These are phyloP conservation scores for Saccharum spontaneum DNA, from an alignment of 176 grass and related monocot species.

Conservation along the genomic window DNA sequence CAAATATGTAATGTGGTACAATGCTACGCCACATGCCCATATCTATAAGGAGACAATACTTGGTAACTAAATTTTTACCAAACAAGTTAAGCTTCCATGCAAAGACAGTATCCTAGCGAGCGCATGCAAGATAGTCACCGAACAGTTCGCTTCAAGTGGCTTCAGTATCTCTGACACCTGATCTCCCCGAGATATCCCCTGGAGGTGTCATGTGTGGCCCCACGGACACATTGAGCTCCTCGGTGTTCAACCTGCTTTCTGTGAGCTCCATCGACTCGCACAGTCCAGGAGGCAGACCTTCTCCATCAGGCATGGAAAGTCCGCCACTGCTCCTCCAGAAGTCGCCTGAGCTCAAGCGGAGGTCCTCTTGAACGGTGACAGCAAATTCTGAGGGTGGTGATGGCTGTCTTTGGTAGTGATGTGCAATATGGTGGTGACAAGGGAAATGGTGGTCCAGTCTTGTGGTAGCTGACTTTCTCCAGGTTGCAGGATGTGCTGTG, in stretches of 20 bases:
- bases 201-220: slow-evolving; percentile 46
- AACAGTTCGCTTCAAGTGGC: slow-evolving; percentile 65
- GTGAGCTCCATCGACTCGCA: slow-evolving; percentile 66
- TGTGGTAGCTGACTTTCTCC: slow-evolving; percentile 28
- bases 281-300: slow-evolving; percentile 58
- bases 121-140: slow-evolving; percentile 88
- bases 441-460: slow-evolving; percentile 12
- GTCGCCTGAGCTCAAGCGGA: slow-evolving; percentile 69
- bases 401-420: neutral
- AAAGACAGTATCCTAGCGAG: slow-evolving; percentile 82
- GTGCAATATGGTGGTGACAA: neutral
- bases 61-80: too few species aligned
- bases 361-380: slow-evolving; percentile 48
- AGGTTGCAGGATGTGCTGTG: slow-evolving; percentile 26
- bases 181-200: slow-evolving; percentile 49
- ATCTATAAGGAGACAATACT: too few species aligned
- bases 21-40: too few species aligned
- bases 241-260: slow-evolving; percentile 74
- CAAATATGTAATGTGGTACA: too few species aligned
- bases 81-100: too few species aligned
- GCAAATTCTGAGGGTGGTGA: neutral
- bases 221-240: slow-evolving; percentile 57
- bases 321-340: slow-evolving; percentile 62
- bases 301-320: slow-evolving; percentile 47
- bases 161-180: slow-evolving; percentile 57